These are phyloP conservation scores for Rhizophora mangle DNA, from an alignment of 345 rosid species.

Conservation along the genomic window DNA sequence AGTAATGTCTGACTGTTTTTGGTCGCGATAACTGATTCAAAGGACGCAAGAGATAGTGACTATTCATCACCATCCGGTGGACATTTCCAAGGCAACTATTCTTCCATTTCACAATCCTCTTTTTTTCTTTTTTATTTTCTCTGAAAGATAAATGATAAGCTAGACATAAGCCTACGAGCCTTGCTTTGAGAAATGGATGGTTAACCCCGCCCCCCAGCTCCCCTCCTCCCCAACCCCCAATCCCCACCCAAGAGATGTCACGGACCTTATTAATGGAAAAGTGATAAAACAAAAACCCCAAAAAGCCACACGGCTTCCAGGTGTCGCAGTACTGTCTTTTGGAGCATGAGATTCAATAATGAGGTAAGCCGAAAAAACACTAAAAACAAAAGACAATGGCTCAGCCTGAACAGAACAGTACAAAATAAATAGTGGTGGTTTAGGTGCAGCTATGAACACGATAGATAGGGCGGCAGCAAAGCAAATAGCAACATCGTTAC, in stretches of 20 bases:
- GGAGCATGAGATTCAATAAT: background rate
- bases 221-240: too few relatives aligned
- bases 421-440: too few relatives aligned
- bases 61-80: conserved; percentile 51
- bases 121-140: background rate
- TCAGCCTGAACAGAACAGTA: too few relatives aligned
- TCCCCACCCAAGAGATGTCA: too few relatives aligned
- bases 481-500: background rate
- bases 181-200: too few relatives aligned
- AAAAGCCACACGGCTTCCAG: background rate
- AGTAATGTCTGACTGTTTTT: conserved; percentile 62
- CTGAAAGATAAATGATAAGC: background rate
- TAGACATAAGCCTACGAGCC: too few relatives aligned
- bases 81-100: conserved; percentile 40
- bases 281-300: background rate
- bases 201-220: too few relatives aligned
- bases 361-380: background rate
- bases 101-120: conserved; percentile 5
- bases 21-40: conserved; percentile 54
- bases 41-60: conserved; percentile 59
- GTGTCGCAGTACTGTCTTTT: background rate
- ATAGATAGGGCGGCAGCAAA: conserved; percentile 14
- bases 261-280: background rate
- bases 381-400: background rate
- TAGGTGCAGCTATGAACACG: background rate